phyloP scores from a whole-genome alignment of 768 basidiomycete species.

The Chalciporus piperatus region DNA sequence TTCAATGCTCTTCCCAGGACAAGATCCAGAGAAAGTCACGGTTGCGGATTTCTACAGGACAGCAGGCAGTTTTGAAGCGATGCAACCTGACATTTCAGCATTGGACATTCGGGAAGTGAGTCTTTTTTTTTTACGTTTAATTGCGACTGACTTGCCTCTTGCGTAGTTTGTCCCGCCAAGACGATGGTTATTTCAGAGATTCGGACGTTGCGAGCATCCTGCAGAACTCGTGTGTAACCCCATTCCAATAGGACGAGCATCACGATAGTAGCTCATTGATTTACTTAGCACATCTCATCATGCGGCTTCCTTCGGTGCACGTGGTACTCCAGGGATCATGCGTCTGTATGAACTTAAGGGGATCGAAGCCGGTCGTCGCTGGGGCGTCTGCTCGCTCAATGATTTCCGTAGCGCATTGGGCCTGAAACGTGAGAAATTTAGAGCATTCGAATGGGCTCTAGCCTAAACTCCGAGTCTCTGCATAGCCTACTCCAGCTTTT shows the following conservation, averaged over 20 bases:
- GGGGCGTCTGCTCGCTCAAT: slow-evolving; percentile 85
- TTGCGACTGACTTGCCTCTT: background rate
- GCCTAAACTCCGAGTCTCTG: background rate
- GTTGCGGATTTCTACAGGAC: slow-evolving; percentile 49
- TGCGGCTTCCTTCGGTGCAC: slow-evolving; percentile 72
- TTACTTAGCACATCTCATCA: slow-evolving; percentile 50
- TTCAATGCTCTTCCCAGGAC: slow-evolving; percentile 49
- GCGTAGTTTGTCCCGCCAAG: slow-evolving; percentile 57
- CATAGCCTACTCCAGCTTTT: slow-evolving; percentile 64
- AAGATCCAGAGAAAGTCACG: slow-evolving; percentile 46
- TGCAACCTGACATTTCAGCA: slow-evolving; percentile 47
- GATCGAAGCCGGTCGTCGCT: slow-evolving; percentile 68
- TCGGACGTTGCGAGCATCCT: slow-evolving; percentile 65
- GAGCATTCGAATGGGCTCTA: background rate
- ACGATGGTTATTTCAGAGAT: slow-evolving; percentile 60
- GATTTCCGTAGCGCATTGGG: slow-evolving; percentile 84
- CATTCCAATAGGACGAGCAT: too few species aligned
- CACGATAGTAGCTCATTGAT: too few species aligned
- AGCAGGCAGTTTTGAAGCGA: slow-evolving; percentile 36
- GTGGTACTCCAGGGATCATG: slow-evolving; percentile 72
- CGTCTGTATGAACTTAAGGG: slow-evolving; percentile 81
- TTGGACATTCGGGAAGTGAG: slow-evolving; percentile 69
- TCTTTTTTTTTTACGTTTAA: background rate
- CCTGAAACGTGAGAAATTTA: slow-evolving; percentile 54
- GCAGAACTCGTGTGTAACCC: slow-evolving; percentile 44